Evolutionary conservation across 176 grass and related monocot species (phyloP).

Genomic region (Ensete ventricosum): DNA sequence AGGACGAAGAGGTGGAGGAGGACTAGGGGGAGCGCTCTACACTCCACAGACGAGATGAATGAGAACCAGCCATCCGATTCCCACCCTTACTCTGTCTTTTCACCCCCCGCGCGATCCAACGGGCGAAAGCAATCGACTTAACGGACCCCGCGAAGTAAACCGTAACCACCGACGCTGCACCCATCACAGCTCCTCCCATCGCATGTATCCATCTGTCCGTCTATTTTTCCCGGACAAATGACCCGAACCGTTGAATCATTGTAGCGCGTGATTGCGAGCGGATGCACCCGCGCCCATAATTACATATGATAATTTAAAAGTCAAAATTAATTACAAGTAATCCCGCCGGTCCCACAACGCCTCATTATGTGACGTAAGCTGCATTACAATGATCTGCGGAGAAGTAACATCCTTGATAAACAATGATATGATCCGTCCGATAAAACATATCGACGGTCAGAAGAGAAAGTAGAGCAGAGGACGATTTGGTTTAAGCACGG

Average conservation of each 20-base stretch:
- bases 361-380: no score
- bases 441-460: no score
- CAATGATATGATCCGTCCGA: no score
- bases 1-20: background rate
- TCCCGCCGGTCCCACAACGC: no score
- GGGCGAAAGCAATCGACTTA: background rate
- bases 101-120: conserved; percentile 23
- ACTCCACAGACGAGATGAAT: conserved; percentile 29
- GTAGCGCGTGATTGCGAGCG: background rate
- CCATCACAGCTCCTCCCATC: conserved; percentile 11
- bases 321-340: no score
- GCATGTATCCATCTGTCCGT: background rate
- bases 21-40: conserved; percentile 5
- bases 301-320: no score
- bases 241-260: background rate
- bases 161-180: background rate
- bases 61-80: conserved; percentile 64
- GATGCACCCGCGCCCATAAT: background rate
- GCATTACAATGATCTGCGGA: no score
- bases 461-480: no score
- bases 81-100: conserved; percentile 38
- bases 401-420: no score
- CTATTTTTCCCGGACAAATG: no score
- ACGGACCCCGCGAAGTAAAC: conserved; percentile 11
- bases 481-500: no score